Base-by-base conservation (phyloP, 2,329 filamentous ascomycete genomes). In the Emergomyces pasteurianus region DNA sequence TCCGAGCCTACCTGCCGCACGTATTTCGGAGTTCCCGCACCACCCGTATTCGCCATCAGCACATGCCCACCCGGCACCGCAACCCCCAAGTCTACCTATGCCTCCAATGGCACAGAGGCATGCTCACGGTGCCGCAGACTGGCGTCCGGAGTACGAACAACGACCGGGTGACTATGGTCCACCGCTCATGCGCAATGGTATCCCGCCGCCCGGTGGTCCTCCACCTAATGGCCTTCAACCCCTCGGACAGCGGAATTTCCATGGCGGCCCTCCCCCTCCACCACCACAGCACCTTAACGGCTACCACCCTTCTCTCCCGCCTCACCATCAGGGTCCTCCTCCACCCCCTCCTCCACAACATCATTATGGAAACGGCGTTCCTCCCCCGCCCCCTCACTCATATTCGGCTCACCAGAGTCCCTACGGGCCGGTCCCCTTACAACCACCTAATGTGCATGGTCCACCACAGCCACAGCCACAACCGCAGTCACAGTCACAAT, bases 211-310 rank as follows among this genome's bases (percentile, higher is more conserved):
- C 23, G 49, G 57, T 23, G 63, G 63, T 47, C 65, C 65, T 38
- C 63, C 63, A 21, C 62, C 65, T 23, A 59, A 65, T 47, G 63
- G 63, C 69, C 64, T 71, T 31, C 70, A 68, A 8, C 67, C 68
- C 5, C 66, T 67, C 36, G 65, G 63, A 34, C 73, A 73, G 53
- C 70, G 73, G 4, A 65, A 56, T 67, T 74, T 57, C 75, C 77
- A 63, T 71, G 75, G 38, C 74, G 77, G 79, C 60, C 79, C 80
- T 28, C 77, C 79, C 60, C 79, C 80, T 23, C 76, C 77, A 16
- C 72, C 79, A 23, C 78, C 79, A 40, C 78, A 79, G 40, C 79
- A 80, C 43, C 76, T 81, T 53, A 85, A 83, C 66, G 79, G 81
- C 42, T 80, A 71, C 61, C 67, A 68, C 42, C 68, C 71, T 46